These are phyloP conservation scores for Vinca minor DNA, from an alignment of 257 asterid species.

Conservation along the genomic window DNA sequence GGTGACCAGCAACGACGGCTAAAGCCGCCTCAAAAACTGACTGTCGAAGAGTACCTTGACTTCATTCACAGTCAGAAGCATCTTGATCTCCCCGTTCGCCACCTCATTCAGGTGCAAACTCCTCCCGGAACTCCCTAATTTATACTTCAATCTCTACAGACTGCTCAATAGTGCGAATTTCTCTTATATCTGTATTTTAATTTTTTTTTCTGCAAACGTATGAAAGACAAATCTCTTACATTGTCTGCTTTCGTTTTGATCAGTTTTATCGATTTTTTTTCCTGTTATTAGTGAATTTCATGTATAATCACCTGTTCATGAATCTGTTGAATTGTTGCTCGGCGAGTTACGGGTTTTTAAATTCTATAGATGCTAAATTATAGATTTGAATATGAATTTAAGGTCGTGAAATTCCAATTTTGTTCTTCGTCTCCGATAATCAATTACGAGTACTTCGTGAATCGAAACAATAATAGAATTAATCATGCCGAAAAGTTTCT, in stretches of 20 bases:
- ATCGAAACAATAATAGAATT: not conserved
- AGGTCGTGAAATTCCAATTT: not conserved
- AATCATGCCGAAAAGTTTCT: not conserved
- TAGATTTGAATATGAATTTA: not conserved
- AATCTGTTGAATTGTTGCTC: not conserved
- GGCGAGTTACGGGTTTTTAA: not conserved
- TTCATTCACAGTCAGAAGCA: conserved; percentile 16
- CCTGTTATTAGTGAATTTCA: not conserved
- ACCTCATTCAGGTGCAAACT: conserved; percentile 25
- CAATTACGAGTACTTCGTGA: not conserved
- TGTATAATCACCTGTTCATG: not conserved
- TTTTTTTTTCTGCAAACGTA: not conserved
- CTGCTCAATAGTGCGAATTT: not conserved
- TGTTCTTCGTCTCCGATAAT: not conserved
- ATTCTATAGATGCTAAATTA: not conserved
- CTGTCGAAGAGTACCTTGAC: conserved; percentile 21
- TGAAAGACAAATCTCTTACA: not conserved
- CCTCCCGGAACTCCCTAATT: not conserved
- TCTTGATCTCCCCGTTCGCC: conserved; percentile 12
- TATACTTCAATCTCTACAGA: no score
- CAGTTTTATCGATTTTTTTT: not conserved
- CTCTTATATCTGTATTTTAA: not conserved
- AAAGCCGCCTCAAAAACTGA: conserved; percentile 13
- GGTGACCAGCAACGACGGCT: not conserved
- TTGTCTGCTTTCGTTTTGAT: not conserved